These are phyloP conservation scores for Lenzites betulinus DNA, from an alignment of 768 basidiomycete genomes.

Conservation along the genomic window DNA sequence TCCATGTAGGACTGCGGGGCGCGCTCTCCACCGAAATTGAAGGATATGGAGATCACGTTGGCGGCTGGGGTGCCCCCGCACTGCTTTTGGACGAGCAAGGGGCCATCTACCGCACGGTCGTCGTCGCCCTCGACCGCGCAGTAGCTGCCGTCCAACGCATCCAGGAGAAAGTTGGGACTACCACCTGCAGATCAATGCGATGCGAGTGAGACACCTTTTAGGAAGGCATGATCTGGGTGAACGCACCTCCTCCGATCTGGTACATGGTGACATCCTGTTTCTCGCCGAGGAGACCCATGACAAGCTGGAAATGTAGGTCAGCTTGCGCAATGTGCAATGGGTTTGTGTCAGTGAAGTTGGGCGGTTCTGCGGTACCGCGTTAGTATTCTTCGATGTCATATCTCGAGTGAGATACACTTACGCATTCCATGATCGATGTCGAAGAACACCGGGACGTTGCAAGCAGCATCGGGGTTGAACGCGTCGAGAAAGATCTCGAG, in stretches of 20 bases:
- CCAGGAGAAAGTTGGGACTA: conserved; percentile 46
- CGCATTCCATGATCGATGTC: not conserved
- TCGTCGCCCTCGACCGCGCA: conserved; percentile 48
- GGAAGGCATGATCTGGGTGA: not conserved
- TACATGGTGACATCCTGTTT: conserved; percentile 21
- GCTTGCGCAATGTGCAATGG: not conserved
- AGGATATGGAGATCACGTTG: conserved; percentile 43
- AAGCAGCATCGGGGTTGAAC: conserved; percentile 3
- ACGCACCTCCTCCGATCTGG: conserved; percentile 24
- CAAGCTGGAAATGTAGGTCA: conserved; percentile 9
- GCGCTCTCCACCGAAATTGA: conserved; percentile 39
- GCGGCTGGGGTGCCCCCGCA: conserved; percentile 38
- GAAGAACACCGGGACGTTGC: not conserved
- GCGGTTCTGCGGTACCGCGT: not conserved
- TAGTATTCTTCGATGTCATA: too few relatives aligned
- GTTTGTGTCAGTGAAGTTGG: not conserved
- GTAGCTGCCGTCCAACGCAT: conserved; percentile 45
- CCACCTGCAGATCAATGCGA: conserved; percentile 34
- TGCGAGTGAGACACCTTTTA: not conserved
- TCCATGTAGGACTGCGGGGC: conserved; percentile 37
- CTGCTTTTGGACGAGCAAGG: conserved; percentile 1
- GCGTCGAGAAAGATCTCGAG: conserved; percentile 2
- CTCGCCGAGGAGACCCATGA: conserved; percentile 44
- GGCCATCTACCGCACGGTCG: conserved; percentile 8
- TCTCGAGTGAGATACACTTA: not conserved